A percentile compares a stretch with the other conserved stretches of the same genome.
These are phyloP conservation scores for Pythium myriotylum DNA, from an alignment of 352 stramenopile species.

Conservation along the genomic window DNA sequence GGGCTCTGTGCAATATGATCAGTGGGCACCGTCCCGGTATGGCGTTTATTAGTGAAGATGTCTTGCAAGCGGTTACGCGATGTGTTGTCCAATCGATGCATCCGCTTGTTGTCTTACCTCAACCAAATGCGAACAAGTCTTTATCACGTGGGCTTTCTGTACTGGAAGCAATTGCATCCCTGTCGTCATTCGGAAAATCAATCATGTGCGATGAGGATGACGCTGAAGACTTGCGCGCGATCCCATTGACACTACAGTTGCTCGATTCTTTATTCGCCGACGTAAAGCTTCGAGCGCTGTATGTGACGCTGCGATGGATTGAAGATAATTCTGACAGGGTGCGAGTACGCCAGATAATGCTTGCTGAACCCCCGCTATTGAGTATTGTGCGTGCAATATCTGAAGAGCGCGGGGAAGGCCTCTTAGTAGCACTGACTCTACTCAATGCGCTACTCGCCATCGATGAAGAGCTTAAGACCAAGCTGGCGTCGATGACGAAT, in stretches of 20 bases:
- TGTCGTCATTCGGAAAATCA: constrained; percentile 29
- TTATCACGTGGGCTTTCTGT: constrained; percentile 50
- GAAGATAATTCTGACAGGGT: constrained; percentile 39
- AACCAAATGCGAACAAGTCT: constrained; percentile 36
- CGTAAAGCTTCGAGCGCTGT: constrained; percentile 57
- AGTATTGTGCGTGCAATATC: constrained; percentile 55
- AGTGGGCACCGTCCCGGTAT: constrained; percentile 14
- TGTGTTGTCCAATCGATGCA: constrained; percentile 38
- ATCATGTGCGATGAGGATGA: constrained; percentile 34
- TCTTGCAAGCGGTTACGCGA: constrained; percentile 2
- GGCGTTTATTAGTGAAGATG: constrained; percentile 10
- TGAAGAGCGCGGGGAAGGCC: constrained; percentile 37
- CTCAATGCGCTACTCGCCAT: constrained; percentile 48
- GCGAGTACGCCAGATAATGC: constrained; percentile 23
- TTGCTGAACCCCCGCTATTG: constrained; percentile 42
- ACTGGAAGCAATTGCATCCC: constrained; percentile 47
- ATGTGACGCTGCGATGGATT: constrained; percentile 45
- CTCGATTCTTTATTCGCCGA: constrained; percentile 37
- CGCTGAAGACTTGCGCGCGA: constrained; percentile 28
- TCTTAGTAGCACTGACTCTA: constrained; percentile 48
- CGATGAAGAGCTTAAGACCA: constrained; percentile 55
- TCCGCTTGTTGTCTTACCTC: constrained; percentile 21
- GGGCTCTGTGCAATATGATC: constrained; percentile 35
- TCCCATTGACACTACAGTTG: constrained; percentile 47
- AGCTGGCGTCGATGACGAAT: constrained; percentile 62